Percentiles rank a stretch among this genome's conserved stretches.
Evolutionary conservation across 345 rosid species (phyloP).

Genomic region (Pseudoturritis turrita): DNA sequence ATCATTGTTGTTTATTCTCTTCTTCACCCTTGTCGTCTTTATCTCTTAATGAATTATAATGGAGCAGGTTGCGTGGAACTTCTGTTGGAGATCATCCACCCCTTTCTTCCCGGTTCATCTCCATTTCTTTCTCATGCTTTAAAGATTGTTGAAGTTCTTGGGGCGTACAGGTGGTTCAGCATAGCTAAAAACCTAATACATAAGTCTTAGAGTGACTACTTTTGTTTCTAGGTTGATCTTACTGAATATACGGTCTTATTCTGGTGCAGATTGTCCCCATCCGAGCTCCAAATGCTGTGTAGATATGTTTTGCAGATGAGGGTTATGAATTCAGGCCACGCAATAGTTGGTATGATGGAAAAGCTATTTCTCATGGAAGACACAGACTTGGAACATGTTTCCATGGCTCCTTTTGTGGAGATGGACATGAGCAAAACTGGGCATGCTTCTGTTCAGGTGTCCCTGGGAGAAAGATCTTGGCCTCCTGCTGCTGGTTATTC

Average conservation of each 20-base stretch:
- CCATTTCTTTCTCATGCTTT: constrained; percentile 62
- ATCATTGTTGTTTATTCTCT: constrained; percentile 11
- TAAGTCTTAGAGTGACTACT: neutral
- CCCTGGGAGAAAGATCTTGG: constrained; percentile 97
- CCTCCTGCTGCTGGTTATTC: constrained; percentile 99
- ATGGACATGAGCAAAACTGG: constrained; percentile 93
- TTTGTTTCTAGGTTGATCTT: constrained; percentile 18
- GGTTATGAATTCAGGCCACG: constrained; percentile 57
- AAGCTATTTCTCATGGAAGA: constrained; percentile 75
- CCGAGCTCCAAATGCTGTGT: constrained; percentile 69
- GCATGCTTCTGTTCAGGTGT: constrained; percentile 87
- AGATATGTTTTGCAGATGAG: constrained; percentile 74
- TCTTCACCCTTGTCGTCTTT: constrained; percentile 6
- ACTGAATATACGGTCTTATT: constrained; percentile 22
- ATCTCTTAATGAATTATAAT: constrained; percentile 1
- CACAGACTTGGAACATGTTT: constrained; percentile 57
- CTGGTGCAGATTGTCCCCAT: constrained; percentile 72
- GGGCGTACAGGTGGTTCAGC: constrained; percentile 72
- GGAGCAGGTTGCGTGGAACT: constrained; percentile 79
- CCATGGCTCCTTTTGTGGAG: constrained; percentile 88
- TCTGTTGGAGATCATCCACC: constrained; percentile 73
- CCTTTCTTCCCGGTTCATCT: constrained; percentile 75
- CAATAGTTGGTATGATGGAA: constrained; percentile 81
- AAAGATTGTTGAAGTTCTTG: constrained; percentile 90
- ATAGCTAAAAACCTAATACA: neutral